Evolutionary conservation across 768 basidiomycete species (phyloP).

Genomic region (Pholiota microspora): DNA sequence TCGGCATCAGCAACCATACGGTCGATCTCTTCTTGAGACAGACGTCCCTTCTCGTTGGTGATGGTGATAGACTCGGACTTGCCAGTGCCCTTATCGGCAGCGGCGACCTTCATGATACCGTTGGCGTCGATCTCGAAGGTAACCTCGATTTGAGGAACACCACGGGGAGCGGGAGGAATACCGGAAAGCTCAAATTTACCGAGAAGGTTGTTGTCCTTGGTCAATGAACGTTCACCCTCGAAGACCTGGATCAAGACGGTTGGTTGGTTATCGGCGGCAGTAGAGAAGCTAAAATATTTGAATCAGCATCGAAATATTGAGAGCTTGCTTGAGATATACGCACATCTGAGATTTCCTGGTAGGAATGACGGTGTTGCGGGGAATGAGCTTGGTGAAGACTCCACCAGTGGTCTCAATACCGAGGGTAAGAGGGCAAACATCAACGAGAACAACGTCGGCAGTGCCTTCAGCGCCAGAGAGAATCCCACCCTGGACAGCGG

Average conservation of each 20-base stretch:
- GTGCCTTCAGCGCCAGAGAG: constrained; percentile 93
- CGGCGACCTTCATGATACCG: constrained; percentile 93
- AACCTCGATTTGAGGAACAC: constrained; percentile 97
- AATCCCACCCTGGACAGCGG: constrained; percentile 98
- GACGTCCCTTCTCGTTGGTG: constrained; percentile 94
- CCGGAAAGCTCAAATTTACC: constrained; percentile 94
- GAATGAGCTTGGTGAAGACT: constrained; percentile 96
- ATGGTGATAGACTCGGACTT: constrained; percentile 91
- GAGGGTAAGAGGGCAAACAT: constrained; percentile 94
- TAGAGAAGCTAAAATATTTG: constrained; percentile 54
- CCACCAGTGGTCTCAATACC: constrained; percentile 99
- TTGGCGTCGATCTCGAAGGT: constrained; percentile 95
- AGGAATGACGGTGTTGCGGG: constrained; percentile 97
- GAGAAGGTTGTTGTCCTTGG: constrained; percentile 98
- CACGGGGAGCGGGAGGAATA: constrained; percentile 94
- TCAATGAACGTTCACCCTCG: constrained; percentile 95
- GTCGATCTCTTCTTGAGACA: constrained; percentile 87
- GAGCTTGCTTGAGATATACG: constrained; percentile 20
- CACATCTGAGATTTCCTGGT: constrained; percentile 95
- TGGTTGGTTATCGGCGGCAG: constrained; percentile 89
- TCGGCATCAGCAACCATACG: constrained; percentile 95
- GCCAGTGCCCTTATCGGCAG: constrained; percentile 91
- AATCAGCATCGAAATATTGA: constrained; percentile 19
- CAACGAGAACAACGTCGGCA: constrained; percentile 89
- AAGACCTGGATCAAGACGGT: constrained; percentile 96